Base-by-base conservation (phyloP, 106 monocot species). In the Platanthera guangdongensis region DNA sequence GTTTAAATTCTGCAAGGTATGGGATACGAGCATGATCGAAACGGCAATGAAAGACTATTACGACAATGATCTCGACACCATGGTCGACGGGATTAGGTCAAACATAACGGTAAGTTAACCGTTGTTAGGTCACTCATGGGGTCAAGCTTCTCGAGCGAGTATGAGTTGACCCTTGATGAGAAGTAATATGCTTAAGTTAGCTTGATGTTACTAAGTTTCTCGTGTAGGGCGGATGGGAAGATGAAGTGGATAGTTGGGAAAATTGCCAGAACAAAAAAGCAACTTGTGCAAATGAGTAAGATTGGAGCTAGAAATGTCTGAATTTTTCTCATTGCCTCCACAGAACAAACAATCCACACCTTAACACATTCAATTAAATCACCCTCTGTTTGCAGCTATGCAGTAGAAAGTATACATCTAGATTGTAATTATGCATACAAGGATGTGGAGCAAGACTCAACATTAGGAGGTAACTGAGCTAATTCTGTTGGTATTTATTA, bases 351-450 rank as follows among this genome's bases (percentile, higher is more conserved):
- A 25, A 25, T 25, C 25, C 28, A 2, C 5, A 22, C 8, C 11
- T 47, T 16, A 13, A 39, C 25, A 7, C n/a, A 1, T 16, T 47
- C 15, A 11, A 47, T 47, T 70, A n/a, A 70, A 70, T 70, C 47
- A 6, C n/a, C 10, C 11, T 39, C 65, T 18, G 54, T 32, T 16
- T 76, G n/a, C 93, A 97, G 94, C 11, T 94, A 89, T 81, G 96
- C 96, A 5, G 80, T 75, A 10, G 96, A 97, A 78, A 91, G 93
- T 83, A 94, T 85, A 63, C 14, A 75, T 15, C 74, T 88, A 39
- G 68, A 93, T 47, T 97, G 96, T 68, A 53, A 84, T 8, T 97
- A 94, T 76, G 96, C 96, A 69, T 97, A 97, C 79, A 94, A 94
- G 78, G 96, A 91, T 85, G 93, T 83, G 0, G 91, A 93, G 68